Conservation (phyloP, 164 flowering plant species). For the Tinospora cordifolia region DNA sequence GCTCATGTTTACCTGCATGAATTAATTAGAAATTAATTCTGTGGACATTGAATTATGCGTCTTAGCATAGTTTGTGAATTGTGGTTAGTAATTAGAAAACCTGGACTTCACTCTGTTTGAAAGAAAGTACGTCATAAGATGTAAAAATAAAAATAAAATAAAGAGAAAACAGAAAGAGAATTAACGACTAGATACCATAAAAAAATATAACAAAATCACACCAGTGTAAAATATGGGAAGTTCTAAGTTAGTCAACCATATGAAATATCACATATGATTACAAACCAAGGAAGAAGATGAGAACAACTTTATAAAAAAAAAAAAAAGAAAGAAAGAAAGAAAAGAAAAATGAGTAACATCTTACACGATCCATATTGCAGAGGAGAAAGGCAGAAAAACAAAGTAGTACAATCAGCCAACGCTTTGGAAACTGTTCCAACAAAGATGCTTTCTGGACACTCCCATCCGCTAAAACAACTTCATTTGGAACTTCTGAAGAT, state of each 20-base stretch:
- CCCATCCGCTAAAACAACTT: constrained; percentile 39
- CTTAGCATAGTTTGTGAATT: neutral
- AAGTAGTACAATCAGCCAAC: constrained; percentile 91
- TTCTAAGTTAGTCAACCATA: neutral
- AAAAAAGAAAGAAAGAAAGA: neutral
- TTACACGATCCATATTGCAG: constrained; percentile 98
- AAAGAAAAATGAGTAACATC: constrained; percentile 15
- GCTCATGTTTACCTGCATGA: constrained; percentile 79
- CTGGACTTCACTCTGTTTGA: neutral
- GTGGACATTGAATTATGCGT: too few relatives aligned
- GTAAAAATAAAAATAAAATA: neutral
- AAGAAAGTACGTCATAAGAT: neutral
- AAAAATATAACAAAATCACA: neutral
- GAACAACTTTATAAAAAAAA: neutral
- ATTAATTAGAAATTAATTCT: constrained; percentile 5
- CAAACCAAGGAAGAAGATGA: neutral
- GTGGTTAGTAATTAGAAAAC: neutral
- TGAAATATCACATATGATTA: neutral
- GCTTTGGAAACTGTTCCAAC: constrained; percentile 83
- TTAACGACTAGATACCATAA: neutral
- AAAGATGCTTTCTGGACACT: constrained; percentile 31
- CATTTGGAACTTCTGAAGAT: constrained; percentile 43
- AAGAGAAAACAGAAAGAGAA: too few relatives aligned
- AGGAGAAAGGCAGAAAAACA: constrained; percentile 85
- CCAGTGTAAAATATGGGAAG: neutral